Percentiles rank a stretch among this genome's conserved stretches.
These are phyloP conservation scores for Penicillium griseofulvum DNA, from an alignment of 2,329 filamentous ascomycete species.

Conservation along the genomic window DNA sequence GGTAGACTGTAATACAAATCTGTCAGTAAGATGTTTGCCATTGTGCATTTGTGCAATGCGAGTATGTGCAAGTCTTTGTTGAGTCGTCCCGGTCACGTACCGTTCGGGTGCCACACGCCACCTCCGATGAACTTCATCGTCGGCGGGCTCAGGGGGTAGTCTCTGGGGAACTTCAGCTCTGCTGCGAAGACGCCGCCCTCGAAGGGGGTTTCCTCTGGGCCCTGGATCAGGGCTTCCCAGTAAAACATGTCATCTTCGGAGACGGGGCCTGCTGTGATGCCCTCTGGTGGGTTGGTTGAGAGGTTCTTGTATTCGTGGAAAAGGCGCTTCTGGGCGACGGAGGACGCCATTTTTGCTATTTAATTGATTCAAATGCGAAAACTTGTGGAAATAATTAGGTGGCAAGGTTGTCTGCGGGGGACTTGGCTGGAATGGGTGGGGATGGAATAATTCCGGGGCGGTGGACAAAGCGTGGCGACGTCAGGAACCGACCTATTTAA, in stretches of 20 bases:
- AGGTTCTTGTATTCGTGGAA: slow-evolving; percentile 95
- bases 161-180: slow-evolving; percentile 89
- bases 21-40: neutral
- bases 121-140: slow-evolving; percentile 94
- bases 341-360: slow-evolving; percentile 42
- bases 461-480: neutral
- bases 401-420: neutral
- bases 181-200: slow-evolving; percentile 95
- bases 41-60: neutral
- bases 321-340: slow-evolving; percentile 69
- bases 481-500: neutral
- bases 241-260: slow-evolving; percentile 92
- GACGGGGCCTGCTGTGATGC: slow-evolving; percentile 91
- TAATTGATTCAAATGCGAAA: neutral
- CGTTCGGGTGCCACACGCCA: slow-evolving; percentile 89
- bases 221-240: slow-evolving; percentile 96
- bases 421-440: neutral
- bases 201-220: slow-evolving; percentile 91
- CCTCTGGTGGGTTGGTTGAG: slow-evolving; percentile 92
- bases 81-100: slow-evolving; percentile 49
- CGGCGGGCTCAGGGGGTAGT: slow-evolving; percentile 94
- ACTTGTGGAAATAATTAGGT: neutral
- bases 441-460: slow-evolving; percentile 12
- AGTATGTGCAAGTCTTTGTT: neutral
- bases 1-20: slow-evolving; percentile 64